Percentiles rank a stretch among this genome's conserved stretches.
Evolutionary conservation across 2,329 filamentous ascomycete species (phyloP).

Genomic region (Fusarium continuum): DNA sequence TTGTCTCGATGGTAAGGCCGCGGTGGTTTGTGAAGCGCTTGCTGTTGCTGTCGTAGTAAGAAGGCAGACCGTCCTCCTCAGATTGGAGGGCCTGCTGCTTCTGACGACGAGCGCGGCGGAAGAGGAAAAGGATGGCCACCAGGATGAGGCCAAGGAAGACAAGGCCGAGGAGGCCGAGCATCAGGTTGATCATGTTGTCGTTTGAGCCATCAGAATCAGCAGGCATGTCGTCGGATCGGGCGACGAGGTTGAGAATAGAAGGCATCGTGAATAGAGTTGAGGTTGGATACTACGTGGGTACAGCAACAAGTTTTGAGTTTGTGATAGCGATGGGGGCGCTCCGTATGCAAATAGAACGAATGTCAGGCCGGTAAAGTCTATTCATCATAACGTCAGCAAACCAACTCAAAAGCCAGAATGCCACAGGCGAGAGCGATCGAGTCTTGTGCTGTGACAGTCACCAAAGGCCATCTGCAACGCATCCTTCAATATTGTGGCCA

Average conservation of each 20-base stretch:
- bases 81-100: conserved; percentile 54
- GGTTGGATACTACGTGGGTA: conserved; percentile 18
- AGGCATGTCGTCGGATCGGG: conserved; percentile 35
- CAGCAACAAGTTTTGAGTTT: conserved; percentile 27
- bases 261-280: conserved; percentile 38
- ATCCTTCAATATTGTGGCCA: conserved; percentile 34
- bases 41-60: conserved; percentile 69
- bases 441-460: conserved; percentile 5
- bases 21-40: conserved; percentile 62
- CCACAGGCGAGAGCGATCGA: conserved; percentile 18
- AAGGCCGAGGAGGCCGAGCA: conserved; percentile 82
- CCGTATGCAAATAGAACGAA: conserved; percentile 35
- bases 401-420: background rate
- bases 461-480: conserved; percentile 24
- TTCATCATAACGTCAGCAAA: conserved; percentile 37
- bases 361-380: conserved; percentile 28
- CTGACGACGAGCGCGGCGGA: conserved; percentile 71
- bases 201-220: conserved; percentile 55
- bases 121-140: conserved; percentile 72
- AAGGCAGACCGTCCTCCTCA: conserved; percentile 65
- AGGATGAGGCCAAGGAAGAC: conserved; percentile 76
- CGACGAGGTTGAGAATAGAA: conserved; percentile 39
- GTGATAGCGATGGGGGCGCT: conserved; percentile 30
- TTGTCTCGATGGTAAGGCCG: conserved; percentile 67
- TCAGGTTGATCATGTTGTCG: conserved; percentile 75